Conservation (phyloP, 768 basidiomycete species). For the Leucosporidium scottii region DNA sequence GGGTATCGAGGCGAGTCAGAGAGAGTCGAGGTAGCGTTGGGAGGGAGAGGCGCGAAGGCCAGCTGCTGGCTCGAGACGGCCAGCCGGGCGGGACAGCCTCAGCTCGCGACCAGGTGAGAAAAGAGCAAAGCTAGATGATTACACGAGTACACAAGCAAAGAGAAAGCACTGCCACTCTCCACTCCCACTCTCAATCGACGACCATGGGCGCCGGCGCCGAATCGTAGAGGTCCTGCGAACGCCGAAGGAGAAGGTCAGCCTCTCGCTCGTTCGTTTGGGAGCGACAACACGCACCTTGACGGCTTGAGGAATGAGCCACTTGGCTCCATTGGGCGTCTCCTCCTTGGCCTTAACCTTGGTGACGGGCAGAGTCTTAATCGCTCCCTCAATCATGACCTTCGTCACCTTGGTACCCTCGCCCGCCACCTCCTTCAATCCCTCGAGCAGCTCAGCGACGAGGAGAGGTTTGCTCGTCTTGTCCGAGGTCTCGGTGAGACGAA, state of each 20-base stretch:
- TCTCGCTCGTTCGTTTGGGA: too few relatives aligned
- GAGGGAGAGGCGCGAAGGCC: too few relatives aligned
- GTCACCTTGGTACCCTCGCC: neutral
- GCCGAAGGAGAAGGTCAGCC: neutral
- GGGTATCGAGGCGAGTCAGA: too few relatives aligned
- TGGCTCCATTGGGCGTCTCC: neutral
- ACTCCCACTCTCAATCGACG: neutral
- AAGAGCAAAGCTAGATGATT: too few relatives aligned
- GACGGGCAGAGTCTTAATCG: neutral
- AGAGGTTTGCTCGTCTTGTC: neutral
- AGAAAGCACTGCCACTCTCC: neutral
- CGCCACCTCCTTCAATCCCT: neutral
- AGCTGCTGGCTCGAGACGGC: too few relatives aligned
- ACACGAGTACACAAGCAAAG: neutral
- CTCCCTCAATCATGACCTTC: neutral
- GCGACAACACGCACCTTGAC: neutral
- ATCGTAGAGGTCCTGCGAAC: neutral
- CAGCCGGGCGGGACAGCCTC: too few relatives aligned
- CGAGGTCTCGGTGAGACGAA: neutral
- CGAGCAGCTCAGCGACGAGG: neutral
- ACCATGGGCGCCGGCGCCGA: neutral
- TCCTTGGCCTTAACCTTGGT: neutral
- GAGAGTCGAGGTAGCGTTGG: too few relatives aligned
- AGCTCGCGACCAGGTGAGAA: too few relatives aligned
- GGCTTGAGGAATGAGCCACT: neutral